Evolutionary conservation across 2,329 filamentous ascomycete species (phyloP), one percentile per base, ranked within the genome.

Genomic region (Aspergillus sp.): DNA sequence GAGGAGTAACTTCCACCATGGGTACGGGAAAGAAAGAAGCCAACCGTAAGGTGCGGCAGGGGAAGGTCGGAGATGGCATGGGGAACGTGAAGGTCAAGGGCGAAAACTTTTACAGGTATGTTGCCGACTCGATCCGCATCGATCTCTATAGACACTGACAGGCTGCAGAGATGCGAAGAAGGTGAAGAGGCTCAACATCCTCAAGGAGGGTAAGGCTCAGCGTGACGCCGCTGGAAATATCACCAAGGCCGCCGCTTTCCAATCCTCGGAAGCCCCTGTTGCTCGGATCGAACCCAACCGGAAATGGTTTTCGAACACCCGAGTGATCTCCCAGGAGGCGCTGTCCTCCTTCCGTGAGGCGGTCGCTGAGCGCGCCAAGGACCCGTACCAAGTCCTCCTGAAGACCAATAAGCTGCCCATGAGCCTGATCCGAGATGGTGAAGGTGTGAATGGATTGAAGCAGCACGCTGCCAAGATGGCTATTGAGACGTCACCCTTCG

Each of bases 361-460:
- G 21, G 93, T 99, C 75, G 89, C 89, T 40, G 91, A 96, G 73
- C 89, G 92, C 73, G 87, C 89, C 48, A 86, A 87, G 16, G 91
- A 99, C 67, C 94, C 94, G 0, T 97, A 96, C 73, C 88, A 89
- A 55, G 94, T 96, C 55, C 83, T 97, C n/a, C 80, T 99, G 59
- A 97, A 97, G 78, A 88, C 89, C 61, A 97, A 97, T 75, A 97
- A 97, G 78, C 81, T 99, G 45, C 94, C 94, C 38, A 93, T 99
- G 91, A 93, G 86, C 62, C 77, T 99, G 71, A 96, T 99, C 68
- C 83, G 86, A 56, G 93, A 97, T 66, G 84, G 83, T 50, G 81
- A 87, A 52, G 81, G 86, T 44, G 83, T 87, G 62, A 93, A 96
- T 65, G 93, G 92, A 0, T 73, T 96, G 53, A 95, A 96, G 76